Evolutionary conservation across 2,329 filamentous ascomycete species (phyloP).

Genomic region (Phaeosphaeriaceae sp.): DNA sequence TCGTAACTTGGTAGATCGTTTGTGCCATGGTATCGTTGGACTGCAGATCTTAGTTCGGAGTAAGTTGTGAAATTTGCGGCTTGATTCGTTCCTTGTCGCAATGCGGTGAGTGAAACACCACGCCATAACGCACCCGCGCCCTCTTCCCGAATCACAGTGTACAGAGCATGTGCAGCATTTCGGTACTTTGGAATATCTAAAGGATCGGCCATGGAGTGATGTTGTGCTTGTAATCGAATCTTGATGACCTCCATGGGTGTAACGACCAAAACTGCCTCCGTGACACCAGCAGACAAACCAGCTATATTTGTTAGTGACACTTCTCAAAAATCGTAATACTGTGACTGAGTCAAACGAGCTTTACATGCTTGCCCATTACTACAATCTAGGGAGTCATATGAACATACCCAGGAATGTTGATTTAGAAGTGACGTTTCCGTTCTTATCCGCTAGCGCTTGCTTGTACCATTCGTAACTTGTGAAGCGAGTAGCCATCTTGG

Average conservation of each 20-base stretch:
- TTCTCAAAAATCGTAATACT: background rate
- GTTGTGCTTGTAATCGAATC: slow-evolving; percentile 96
- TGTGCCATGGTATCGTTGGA: slow-evolving; percentile 76
- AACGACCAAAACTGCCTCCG: slow-evolving; percentile 94
- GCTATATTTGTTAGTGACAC: slow-evolving; percentile 57
- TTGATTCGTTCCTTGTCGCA: slow-evolving; percentile 96
- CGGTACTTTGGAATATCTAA: slow-evolving; percentile 97
- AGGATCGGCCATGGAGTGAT: slow-evolving; percentile 97
- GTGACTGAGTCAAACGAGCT: too few relatives aligned
- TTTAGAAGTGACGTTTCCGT: slow-evolving; percentile 71
- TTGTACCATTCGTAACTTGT: slow-evolving; percentile 98
- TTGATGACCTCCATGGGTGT: slow-evolving; percentile 99
- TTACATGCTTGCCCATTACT: background rate
- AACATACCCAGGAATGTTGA: slow-evolving; percentile 74
- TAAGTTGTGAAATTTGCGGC: slow-evolving; percentile 97
- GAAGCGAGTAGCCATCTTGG: slow-evolving; percentile 99
- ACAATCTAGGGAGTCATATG: background rate
- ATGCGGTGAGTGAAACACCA: slow-evolving; percentile 89
- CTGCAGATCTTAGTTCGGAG: slow-evolving; percentile 82
- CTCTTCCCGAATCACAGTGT: slow-evolving; percentile 92
- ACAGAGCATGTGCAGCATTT: slow-evolving; percentile 82
- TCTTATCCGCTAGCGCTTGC: slow-evolving; percentile 73
- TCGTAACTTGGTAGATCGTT: slow-evolving; percentile 83
- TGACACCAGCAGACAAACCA: slow-evolving; percentile 89
- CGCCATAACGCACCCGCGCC: slow-evolving; percentile 87